phyloP scores from a whole-genome alignment of 805 yeast genomes.

The Candida palmyrensis region DNA sequence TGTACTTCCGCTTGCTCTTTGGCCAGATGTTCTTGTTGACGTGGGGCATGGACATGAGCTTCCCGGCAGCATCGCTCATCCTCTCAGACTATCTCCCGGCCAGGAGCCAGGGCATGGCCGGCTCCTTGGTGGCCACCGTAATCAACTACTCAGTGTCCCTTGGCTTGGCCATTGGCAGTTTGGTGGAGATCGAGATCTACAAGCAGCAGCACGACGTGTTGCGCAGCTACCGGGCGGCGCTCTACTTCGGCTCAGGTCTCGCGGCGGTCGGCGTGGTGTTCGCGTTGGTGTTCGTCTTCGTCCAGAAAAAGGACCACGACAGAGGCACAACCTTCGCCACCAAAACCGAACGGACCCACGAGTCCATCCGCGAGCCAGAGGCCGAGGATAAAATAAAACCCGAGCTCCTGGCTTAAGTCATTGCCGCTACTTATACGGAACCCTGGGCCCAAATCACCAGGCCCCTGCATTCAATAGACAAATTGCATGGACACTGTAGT shows the following conservation, averaged over 20 bases:
- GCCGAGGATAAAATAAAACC: no score
- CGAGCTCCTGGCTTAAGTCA: no score
- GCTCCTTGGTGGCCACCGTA: slow-evolving; percentile 64
- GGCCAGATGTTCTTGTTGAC: slow-evolving; percentile 52
- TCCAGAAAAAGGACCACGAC: slow-evolving; percentile 6
- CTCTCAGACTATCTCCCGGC: slow-evolving; percentile 55
- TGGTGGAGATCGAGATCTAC: slow-evolving; percentile 42
- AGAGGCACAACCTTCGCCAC: no score
- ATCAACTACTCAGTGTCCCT: slow-evolving; percentile 68
- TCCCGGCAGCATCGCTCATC: slow-evolving; percentile 68
- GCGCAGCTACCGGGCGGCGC: slow-evolving; percentile 51
- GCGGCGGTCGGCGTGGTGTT: slow-evolving; percentile 42
- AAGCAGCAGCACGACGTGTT: slow-evolving; percentile 13
- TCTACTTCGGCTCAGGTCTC: slow-evolving; percentile 58
- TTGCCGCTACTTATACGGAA: no score
- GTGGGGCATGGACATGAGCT: slow-evolving; percentile 76
- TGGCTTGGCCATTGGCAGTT: slow-evolving; percentile 68
- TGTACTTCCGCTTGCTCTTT: slow-evolving; percentile 54
- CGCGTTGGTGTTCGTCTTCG: slow-evolving; percentile 20
- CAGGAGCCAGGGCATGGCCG: slow-evolving; percentile 73
- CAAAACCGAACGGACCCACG: no score
- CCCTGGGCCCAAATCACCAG: no score
- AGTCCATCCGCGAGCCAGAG: no score
- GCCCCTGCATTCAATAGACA: no score
- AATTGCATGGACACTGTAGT: no score